Evolutionary conservation across 2,329 filamentous ascomycete genomes (phyloP), one percentile per base, ranked within the genome.

Genomic region (Claviceps spartinae): DNA sequence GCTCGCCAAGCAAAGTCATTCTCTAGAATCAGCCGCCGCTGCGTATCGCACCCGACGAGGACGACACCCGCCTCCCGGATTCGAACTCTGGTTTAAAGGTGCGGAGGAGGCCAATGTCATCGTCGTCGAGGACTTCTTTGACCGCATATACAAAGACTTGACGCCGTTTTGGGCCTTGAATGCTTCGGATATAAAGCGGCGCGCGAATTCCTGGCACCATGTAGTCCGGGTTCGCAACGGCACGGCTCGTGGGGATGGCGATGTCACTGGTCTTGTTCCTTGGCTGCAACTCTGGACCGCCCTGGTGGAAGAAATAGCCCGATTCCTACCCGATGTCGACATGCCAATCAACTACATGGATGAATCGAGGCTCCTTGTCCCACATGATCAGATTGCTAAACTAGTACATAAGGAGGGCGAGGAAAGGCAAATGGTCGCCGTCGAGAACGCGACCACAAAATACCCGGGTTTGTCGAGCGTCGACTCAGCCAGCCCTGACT

Each of bases 301-400:
- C 3, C 66, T 80, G 13, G 72, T 82, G 22, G 57, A 61, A 2
- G 74, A 76, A 52, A 77, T 81, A 38, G 72, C 76, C 26, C 61
- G 71, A 14, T 67, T 73, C 48, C 62, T 85, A 22, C 81, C 81
- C 4, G 80, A 85, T 55, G 76, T 85, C 62, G 80, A 84, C 61
- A 82, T 84, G 69, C 76, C 80, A 11, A 78, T 84, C 67, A 84
- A 85, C 60, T 71, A 74, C 50, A 72, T 82, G 65, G 81, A 84
- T 61, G 79, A 85, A 61, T 74, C 81, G 30, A 72, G 81, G 22
- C 63, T 85, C n/a, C 65, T 83, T 34, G 77, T 81, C 3, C 73
- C 78, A 9, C 79, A 73, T 66, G 73, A 83, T 51, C 69, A 75
- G 14, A 73, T 84, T 52, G 69, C 75, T 24, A 66, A 67, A 24